phyloP scores from a whole-genome alignment of 495 filamentous ascomycete genomes.

The Stereocaulon alpinum region DNA sequence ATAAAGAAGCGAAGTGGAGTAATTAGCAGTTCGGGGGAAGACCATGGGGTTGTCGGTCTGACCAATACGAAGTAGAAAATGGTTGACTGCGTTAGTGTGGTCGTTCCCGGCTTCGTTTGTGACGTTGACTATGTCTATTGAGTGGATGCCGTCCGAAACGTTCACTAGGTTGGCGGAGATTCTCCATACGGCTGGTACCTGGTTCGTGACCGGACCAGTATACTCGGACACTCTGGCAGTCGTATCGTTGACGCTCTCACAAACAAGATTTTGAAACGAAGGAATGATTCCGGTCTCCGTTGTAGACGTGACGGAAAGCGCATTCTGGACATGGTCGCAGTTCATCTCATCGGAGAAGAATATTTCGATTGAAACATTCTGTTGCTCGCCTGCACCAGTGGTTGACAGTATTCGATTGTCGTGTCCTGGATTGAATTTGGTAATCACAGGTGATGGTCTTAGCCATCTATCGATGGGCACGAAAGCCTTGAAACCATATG shows the following conservation, averaged over 20 bases:
- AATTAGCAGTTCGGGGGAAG: constrained; percentile 43
- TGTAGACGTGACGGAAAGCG: constrained; percentile 38
- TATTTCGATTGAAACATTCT: constrained; percentile 36
- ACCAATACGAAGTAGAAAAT: constrained; percentile 38
- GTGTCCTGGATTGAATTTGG: constrained; percentile 23
- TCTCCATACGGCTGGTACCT: constrained; percentile 27
- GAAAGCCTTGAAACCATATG: constrained; percentile 22
- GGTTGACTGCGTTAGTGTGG: constrained; percentile 34
- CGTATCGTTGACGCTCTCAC: constrained; percentile 17
- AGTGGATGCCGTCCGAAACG: constrained; percentile 41
- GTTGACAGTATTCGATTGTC: constrained; percentile 20
- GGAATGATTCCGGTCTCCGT: constrained; percentile 24
- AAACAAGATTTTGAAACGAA: constrained; percentile 26
- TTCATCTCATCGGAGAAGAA: constrained; percentile 49
- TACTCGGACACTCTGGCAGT: constrained; percentile 23
- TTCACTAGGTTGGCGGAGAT: constrained; percentile 32
- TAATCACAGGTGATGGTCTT: constrained; percentile 21
- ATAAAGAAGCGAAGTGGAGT: constrained; percentile 40
- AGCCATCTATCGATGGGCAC: constrained; percentile 23
- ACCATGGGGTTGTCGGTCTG: constrained; percentile 38
- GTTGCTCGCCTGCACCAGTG: constrained; percentile 12
- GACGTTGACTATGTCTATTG: constrained; percentile 36
- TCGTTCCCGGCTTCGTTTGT: constrained; percentile 27
- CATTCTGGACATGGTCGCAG: constrained; percentile 38
- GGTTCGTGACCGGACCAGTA: constrained; percentile 28